Evolutionary conservation across 1,284 basidiomycete genomes (phyloP).

Genomic region (Fomitopsis schrenkii): DNA sequence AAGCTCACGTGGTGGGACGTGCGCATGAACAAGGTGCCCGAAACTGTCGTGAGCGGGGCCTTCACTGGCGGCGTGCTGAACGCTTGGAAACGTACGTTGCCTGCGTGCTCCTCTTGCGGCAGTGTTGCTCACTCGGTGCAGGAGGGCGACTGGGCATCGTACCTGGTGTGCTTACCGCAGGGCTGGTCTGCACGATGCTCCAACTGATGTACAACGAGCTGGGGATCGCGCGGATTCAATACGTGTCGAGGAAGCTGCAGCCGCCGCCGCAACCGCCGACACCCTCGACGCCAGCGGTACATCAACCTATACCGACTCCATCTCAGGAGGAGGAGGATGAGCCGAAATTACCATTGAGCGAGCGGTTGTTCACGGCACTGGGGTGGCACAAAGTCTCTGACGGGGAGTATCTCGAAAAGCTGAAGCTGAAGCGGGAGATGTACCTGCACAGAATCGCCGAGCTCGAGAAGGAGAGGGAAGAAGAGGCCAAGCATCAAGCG

Average conservation of each 20-base stretch:
- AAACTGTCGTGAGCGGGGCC: slow-evolving; percentile 61
- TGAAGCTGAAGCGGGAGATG: slow-evolving; percentile 48
- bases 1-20: slow-evolving; percentile 43
- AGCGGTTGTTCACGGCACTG: slow-evolving; percentile 38
- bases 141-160: slow-evolving; percentile 38
- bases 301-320: neutral
- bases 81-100: slow-evolving; percentile 39
- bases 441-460: slow-evolving; percentile 52
- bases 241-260: slow-evolving; percentile 35
- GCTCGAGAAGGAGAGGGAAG: slow-evolving; percentile 40
- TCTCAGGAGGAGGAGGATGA: slow-evolving; percentile 4
- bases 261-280: slow-evolving; percentile 4
- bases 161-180: slow-evolving; percentile 53
- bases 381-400: slow-evolving; percentile 55
- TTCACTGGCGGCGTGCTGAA: slow-evolving; percentile 53
- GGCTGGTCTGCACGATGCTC: slow-evolving; percentile 48
- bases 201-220: slow-evolving; percentile 66
- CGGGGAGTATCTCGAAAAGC: slow-evolving; percentile 54
- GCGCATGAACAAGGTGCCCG: slow-evolving; percentile 52
- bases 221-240: slow-evolving; percentile 51
- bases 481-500: neutral
- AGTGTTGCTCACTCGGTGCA: slow-evolving; percentile 15
- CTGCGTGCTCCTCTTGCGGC: neutral
- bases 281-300: slow-evolving; percentile 3
- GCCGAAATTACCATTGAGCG: slow-evolving; percentile 16